Conservation (phyloP, 2,329 filamentous ascomycete genomes). For the Aspergillus aculeatinus region DNA sequence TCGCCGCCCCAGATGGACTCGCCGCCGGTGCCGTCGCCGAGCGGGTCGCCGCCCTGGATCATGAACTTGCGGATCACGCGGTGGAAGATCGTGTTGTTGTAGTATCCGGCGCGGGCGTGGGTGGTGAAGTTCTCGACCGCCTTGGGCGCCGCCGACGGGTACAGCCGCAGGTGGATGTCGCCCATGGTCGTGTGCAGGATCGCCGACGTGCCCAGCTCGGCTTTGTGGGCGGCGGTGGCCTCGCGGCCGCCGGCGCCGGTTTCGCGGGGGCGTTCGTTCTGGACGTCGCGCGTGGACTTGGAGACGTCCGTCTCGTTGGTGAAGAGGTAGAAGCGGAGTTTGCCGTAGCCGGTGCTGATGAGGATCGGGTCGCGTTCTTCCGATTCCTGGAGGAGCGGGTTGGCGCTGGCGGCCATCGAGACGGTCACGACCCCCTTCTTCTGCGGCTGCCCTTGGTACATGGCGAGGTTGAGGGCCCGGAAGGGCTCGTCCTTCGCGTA, state of each 20-base stretch:
- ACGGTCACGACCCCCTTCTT: conserved; percentile 92
- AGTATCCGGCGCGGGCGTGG: conserved; percentile 85
- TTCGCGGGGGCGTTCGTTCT: conserved; percentile 86
- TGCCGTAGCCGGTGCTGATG: conserved; percentile 77
- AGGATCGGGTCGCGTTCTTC: conserved; percentile 89
- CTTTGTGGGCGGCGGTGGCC: conserved; percentile 54
- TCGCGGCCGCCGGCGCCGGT: conserved; percentile 50
- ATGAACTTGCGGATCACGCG: conserved; percentile 97
- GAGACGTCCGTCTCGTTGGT: conserved; percentile 83
- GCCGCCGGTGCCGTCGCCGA: conserved; percentile 85
- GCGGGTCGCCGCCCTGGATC: conserved; percentile 82
- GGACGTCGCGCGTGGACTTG: conserved; percentile 82
- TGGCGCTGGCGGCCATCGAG: conserved; percentile 93
- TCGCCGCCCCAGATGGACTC: conserved; percentile 91
- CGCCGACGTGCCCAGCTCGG: conserved; percentile 74
- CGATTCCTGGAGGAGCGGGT: conserved; percentile 88
- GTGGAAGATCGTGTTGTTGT: conserved; percentile 97
- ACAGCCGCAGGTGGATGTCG: conserved; percentile 90
- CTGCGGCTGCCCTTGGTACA: conserved; percentile 94
- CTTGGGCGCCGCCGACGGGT: conserved; percentile 88
- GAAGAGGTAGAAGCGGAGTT: conserved; percentile 96
- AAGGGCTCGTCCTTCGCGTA: conserved; percentile 90
- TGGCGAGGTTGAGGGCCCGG: conserved; percentile 73
- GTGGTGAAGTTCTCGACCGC: conserved; percentile 97
- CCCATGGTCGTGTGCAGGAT: conserved; percentile 90